Evolutionary conservation across 371 early-diverging fungal genomes (phyloP).

Genomic region (Mucor piriformis): DNA sequence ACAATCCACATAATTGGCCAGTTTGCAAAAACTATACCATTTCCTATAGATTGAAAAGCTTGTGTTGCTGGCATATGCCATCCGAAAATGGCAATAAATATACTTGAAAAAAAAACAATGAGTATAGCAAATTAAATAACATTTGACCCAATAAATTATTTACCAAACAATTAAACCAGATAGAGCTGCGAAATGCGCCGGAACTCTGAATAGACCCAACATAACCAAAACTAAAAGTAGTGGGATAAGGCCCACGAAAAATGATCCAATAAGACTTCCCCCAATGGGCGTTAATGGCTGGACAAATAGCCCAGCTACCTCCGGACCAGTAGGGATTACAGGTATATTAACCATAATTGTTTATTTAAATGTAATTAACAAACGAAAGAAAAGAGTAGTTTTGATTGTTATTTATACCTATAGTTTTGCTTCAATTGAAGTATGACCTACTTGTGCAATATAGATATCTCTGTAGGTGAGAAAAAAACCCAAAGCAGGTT

Average conservation of each 20-base stretch:
- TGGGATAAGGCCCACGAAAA: constrained; percentile 52
- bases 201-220: constrained; percentile 38
- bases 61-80: constrained; percentile 60
- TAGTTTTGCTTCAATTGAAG: neutral
- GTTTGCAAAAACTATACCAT: constrained; percentile 52
- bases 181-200: constrained; percentile 40
- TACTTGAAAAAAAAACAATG: constrained; percentile 25
- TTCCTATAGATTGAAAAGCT: constrained; percentile 43
- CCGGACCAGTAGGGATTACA: constrained; percentile 23
- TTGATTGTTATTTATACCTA: neutral
- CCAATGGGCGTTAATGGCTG: constrained; percentile 47
- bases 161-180: constrained; percentile 45
- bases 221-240: constrained; percentile 38
- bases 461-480: too few relatives aligned
- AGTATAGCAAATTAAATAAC: constrained; percentile 23
- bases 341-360: constrained; percentile 36
- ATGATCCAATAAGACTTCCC: constrained; percentile 40
- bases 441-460: too few relatives aligned
- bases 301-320: constrained; percentile 38
- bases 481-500: neutral
- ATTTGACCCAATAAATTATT: constrained; percentile 19
- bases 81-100: constrained; percentile 55
- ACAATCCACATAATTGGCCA: constrained; percentile 66
- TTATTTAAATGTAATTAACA: neutral
- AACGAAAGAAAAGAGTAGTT: neutral